Conservation (phyloP, 139 green algal species). For the Ettlia oleoabundans region DNA sequence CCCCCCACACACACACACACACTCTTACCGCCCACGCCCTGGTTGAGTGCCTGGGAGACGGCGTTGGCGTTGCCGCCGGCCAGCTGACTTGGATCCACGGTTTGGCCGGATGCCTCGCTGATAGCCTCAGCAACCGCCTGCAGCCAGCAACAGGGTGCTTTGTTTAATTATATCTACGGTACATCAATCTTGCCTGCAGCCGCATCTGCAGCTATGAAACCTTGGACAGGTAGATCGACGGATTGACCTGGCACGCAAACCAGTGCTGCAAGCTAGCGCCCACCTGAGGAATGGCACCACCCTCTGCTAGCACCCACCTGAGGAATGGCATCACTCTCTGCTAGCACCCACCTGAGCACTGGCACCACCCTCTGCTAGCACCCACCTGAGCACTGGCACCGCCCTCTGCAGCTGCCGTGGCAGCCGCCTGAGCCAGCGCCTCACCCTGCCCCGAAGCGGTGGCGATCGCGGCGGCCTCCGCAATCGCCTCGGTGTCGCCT, state of each 20-base stretch:
- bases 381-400: neutral
- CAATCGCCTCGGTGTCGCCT: neutral
- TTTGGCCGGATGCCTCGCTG: neutral
- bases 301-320: too few relatives aligned
- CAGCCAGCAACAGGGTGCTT: too few relatives aligned
- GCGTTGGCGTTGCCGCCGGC: neutral
- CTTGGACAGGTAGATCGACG: neutral
- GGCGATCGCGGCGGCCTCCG: neutral
- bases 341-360: too few relatives aligned
- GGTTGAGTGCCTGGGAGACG: conserved; percentile 5
- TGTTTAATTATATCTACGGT: too few relatives aligned
- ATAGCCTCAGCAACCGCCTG: conserved; percentile 18
- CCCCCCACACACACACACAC: too few relatives aligned
- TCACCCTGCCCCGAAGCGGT: neutral
- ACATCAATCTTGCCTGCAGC: too few relatives aligned
- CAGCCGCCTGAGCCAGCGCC: conserved; percentile 3
- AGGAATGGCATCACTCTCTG: too few relatives aligned
- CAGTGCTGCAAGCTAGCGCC: neutral
- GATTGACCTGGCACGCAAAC: neutral
- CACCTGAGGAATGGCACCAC: too few relatives aligned
- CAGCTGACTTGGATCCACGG: neutral
- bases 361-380: neutral
- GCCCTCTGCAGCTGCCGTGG: neutral
- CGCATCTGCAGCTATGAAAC: neutral
- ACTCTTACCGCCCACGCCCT: neutral